Evolutionary conservation across 2,329 filamentous ascomycete species (phyloP).

Genomic region (Aspergillus alliaceus): DNA sequence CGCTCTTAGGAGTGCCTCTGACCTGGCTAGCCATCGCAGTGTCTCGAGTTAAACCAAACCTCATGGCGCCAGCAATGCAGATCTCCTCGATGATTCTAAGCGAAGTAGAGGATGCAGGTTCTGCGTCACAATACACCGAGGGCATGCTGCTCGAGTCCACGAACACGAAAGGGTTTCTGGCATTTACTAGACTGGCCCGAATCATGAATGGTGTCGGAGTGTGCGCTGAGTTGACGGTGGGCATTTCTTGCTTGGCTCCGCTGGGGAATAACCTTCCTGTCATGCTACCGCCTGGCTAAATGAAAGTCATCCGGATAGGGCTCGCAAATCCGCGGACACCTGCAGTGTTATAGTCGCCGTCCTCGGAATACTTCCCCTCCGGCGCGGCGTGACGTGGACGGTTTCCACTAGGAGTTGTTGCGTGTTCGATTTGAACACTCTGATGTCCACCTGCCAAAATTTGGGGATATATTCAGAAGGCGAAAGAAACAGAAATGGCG

Average conservation of each 20-base stretch:
- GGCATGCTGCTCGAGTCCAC: constrained; percentile 54
- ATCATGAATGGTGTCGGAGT: constrained; percentile 43
- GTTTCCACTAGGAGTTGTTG: constrained; percentile 57
- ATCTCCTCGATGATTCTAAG: constrained; percentile 53
- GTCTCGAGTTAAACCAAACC: constrained; percentile 56
- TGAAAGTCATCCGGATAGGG: constrained; percentile 58
- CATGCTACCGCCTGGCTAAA: constrained; percentile 60
- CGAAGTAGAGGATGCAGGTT: constrained; percentile 23
- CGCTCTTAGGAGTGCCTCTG: constrained; percentile 61
- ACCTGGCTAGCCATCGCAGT: constrained; percentile 37
- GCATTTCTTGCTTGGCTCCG: constrained; percentile 39
- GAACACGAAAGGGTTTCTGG: constrained; percentile 63
- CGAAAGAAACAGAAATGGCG: not conserved
- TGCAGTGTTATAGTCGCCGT: constrained; percentile 59
- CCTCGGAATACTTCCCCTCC: constrained; percentile 40
- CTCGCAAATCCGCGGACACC: constrained; percentile 59
- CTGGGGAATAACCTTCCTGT: constrained; percentile 62
- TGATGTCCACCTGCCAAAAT: constrained; percentile 47
- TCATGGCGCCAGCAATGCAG: constrained; percentile 53
- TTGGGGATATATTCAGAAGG: not conserved
- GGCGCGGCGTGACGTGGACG: constrained; percentile 51
- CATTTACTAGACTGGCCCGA: constrained; percentile 58
- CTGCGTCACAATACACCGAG: not conserved
- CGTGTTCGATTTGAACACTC: constrained; percentile 69
- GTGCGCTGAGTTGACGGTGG: constrained; percentile 12